These are phyloP conservation scores for Gossypium ekmanianum DNA, from an alignment of 345 rosid genomes.

Conservation along the genomic window DNA sequence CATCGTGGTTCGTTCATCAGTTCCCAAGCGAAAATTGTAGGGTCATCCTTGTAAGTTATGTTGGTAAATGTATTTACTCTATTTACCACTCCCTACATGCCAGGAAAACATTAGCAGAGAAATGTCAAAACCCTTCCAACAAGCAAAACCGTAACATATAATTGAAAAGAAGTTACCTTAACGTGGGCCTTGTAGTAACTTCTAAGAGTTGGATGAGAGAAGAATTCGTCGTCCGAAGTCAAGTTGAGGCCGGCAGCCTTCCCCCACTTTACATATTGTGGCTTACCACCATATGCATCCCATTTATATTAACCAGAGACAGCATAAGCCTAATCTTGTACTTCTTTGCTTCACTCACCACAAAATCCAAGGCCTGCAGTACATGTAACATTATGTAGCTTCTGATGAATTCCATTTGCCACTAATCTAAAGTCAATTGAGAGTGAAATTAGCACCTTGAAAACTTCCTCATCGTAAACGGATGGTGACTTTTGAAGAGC, in stretches of 20 bases:
- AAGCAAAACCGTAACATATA: not conserved
- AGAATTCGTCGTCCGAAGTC: constrained; percentile 88
- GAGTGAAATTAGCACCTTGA: constrained; percentile 44
- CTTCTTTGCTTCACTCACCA: constrained; percentile 81
- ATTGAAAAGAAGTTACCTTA: not conserved
- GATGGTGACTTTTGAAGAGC: constrained; percentile 91
- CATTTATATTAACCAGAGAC: constrained; percentile 56
- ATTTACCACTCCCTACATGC: constrained; percentile 66
- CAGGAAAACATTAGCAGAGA: constrained; percentile 3
- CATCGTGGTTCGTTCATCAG: constrained; percentile 95
- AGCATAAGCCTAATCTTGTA: constrained; percentile 88
- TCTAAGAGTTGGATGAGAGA: constrained; percentile 70
- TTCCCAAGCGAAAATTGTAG: constrained; percentile 97
- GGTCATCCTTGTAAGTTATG: constrained; percentile 86
- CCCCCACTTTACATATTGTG: constrained; percentile 94
- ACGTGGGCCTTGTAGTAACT: constrained; percentile 47
- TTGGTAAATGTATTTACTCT: constrained; percentile 82
- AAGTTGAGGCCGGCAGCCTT: constrained; percentile 76
- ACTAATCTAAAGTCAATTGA: not conserved
- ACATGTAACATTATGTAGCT: not conserved
- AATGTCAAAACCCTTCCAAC: not conserved
- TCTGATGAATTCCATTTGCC: not conserved
- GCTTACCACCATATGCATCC: constrained; percentile 88
- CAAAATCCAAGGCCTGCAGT: constrained; percentile 85
- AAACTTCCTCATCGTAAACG: constrained; percentile 84